Evolutionary conservation across 495 filamentous ascomycete genomes (phyloP).

Genomic region (Xylaria acuta): DNA sequence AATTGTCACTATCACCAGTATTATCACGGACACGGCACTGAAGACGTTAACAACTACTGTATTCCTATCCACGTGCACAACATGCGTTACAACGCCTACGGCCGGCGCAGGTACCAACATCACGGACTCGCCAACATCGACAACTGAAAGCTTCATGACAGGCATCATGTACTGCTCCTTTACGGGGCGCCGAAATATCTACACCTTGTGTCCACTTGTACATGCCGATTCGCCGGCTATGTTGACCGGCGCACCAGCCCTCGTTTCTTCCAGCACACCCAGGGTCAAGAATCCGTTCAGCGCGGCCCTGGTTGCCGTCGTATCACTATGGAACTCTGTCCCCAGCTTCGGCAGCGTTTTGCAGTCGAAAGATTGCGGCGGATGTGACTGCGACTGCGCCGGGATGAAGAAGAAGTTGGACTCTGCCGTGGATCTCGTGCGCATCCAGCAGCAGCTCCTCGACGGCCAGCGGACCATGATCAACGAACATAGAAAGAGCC

Average conservation of each 20-base stretch:
- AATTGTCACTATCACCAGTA: slow-evolving; percentile 15
- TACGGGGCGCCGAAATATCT: slow-evolving; percentile 20
- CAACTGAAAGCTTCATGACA: background rate
- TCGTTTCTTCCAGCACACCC: background rate
- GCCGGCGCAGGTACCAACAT: background rate
- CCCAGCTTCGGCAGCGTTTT: background rate
- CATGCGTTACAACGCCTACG: background rate
- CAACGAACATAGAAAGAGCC: slow-evolving; percentile 6
- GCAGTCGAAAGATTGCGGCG: background rate
- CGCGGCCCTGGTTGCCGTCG: background rate
- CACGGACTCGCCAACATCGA: background rate
- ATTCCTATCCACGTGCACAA: slow-evolving; percentile 15
- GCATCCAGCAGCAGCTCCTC: slow-evolving; percentile 19
- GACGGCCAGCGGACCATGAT: slow-evolving; percentile 15
- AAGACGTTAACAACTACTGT: slow-evolving; percentile 2
- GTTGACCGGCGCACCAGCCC: background rate
- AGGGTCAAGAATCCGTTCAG: slow-evolving; percentile 9
- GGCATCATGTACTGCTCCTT: slow-evolving; percentile 29
- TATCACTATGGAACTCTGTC: slow-evolving; percentile 3
- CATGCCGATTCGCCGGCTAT: slow-evolving; percentile 14
- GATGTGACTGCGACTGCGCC: slow-evolving; percentile 5
- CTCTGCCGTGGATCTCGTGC: background rate
- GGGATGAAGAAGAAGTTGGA: slow-evolving; percentile 13
- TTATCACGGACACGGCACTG: background rate
- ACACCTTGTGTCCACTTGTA: slow-evolving; percentile 15